These are phyloP conservation scores for Tephrocybe rancida DNA, from an alignment of 768 basidiomycete genomes.

Conservation along the genomic window DNA sequence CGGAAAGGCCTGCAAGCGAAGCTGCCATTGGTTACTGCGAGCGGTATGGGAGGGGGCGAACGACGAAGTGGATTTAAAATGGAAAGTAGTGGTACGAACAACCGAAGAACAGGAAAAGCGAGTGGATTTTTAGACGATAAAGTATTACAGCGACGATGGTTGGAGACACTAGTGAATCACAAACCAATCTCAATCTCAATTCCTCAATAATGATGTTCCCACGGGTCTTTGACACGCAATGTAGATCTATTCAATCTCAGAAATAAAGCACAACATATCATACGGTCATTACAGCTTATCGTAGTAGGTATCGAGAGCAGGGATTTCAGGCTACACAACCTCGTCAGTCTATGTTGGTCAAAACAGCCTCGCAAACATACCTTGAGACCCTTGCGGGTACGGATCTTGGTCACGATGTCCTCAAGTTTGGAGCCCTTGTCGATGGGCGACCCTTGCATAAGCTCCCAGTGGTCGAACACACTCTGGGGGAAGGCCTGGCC, in stretches of 20 bases:
- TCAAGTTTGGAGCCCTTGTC: slow-evolving; percentile 94
- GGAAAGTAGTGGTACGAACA: slow-evolving; percentile 14
- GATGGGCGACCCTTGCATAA: slow-evolving; percentile 79
- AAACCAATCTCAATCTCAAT: slow-evolving; percentile 5
- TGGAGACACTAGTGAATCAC: slow-evolving; percentile 2
- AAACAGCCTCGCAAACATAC: slow-evolving; percentile 32
- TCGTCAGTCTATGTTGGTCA: slow-evolving; percentile 10
- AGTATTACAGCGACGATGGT: slow-evolving; percentile 20
- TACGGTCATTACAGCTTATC: slow-evolving; percentile 76
- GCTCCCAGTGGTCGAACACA: slow-evolving; percentile 93
- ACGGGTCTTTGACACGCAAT: slow-evolving; percentile 14
- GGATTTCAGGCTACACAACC: slow-evolving; percentile 74
- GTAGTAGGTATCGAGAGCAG: slow-evolving; percentile 87
- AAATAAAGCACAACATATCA: not conserved
- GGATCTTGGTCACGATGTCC: slow-evolving; percentile 79
- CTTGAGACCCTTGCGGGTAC: slow-evolving; percentile 95
- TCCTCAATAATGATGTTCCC: slow-evolving; percentile 12
- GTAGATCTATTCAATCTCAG: not conserved
- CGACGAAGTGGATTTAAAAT: slow-evolving; percentile 18
- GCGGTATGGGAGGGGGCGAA: slow-evolving; percentile 21
- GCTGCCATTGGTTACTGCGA: slow-evolving; percentile 62
- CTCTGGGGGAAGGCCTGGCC: slow-evolving; percentile 98
- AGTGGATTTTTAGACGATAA: slow-evolving; percentile 20
- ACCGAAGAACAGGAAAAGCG: slow-evolving; percentile 19
- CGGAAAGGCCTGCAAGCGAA: slow-evolving; percentile 82